These are phyloP conservation scores for Ogataea paradorogensis DNA, from an alignment of 805 yeast genomes.

Conservation along the genomic window DNA sequence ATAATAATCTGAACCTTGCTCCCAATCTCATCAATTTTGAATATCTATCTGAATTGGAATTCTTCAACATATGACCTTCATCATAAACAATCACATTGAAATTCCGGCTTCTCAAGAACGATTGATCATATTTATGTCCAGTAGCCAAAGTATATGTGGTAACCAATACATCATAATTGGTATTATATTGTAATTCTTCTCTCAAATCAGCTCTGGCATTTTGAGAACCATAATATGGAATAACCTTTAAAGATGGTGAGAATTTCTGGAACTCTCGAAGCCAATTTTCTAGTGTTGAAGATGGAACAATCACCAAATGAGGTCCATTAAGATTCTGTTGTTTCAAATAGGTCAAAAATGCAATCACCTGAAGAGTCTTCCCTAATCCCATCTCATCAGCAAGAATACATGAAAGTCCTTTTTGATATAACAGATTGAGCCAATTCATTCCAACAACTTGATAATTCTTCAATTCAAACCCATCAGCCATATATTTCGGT, in stretches of 20 bases:
- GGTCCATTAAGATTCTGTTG: conserved; percentile 64
- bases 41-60: conserved; percentile 84
- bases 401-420: conserved; percentile 81
- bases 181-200: conserved; percentile 52
- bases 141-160: conserved; percentile 93
- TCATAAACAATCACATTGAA: conserved; percentile 92
- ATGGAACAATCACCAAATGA: conserved; percentile 91
- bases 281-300: conserved; percentile 98
- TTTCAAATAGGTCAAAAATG: conserved; percentile 84
- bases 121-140: conserved; percentile 77
- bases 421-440: conserved; percentile 76
- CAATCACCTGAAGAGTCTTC: conserved; percentile 92
- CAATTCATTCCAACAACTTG: conserved; percentile 98
- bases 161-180: conserved; percentile 78
- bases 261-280: conserved; percentile 88
- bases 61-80: conserved; percentile 96
- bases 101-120: conserved; percentile 67
- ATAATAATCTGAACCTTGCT: conserved; percentile 78
- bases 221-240: conserved; percentile 91
- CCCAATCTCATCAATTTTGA: conserved; percentile 77
- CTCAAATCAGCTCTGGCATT: conserved; percentile 83
- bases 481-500: conserved; percentile 64
- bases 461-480: conserved; percentile 73
- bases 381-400: conserved; percentile 99
- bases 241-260: conserved; percentile 76